Conservation (phyloP, 345 rosid species). For the Eucalyptus regnans region DNA sequence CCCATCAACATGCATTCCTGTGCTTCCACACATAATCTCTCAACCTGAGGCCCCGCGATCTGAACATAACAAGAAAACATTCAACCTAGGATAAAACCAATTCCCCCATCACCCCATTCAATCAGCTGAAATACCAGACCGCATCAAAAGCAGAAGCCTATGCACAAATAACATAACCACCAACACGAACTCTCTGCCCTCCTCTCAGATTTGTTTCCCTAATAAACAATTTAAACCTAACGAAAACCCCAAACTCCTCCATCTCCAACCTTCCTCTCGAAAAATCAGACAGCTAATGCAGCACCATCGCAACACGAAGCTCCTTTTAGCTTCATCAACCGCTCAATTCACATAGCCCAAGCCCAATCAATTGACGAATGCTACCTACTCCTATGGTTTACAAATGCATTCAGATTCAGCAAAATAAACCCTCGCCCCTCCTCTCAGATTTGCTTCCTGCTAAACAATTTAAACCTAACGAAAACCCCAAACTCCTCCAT, state of each 20-base stretch:
- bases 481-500: not conserved
- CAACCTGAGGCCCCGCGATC: constrained; percentile 73
- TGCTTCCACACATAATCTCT: constrained; percentile 71
- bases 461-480: not conserved
- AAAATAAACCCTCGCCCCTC: not conserved
- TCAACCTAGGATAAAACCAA: not conserved
- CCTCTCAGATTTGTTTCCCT: not conserved
- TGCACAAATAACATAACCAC: not conserved
- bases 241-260: not conserved
- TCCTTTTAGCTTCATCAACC: not conserved
- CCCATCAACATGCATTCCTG: constrained; percentile 46
- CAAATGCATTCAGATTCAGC: not conserved
- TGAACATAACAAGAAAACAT: constrained; percentile 5
- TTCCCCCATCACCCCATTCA: not conserved
- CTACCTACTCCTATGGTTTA: not conserved
- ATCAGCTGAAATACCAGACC: not conserved
- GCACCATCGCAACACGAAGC: not conserved
- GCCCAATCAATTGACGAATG: not conserved
- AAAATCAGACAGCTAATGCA: not conserved
- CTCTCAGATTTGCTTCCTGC: not conserved
- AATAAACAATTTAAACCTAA: not conserved
- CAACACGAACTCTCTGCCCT: not conserved
- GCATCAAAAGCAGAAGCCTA: not conserved
- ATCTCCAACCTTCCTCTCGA: not conserved
- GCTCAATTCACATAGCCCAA: not conserved